phyloP scores from a whole-genome alignment of 148 eudicot species.

The Rhododendron williamsianum region DNA sequence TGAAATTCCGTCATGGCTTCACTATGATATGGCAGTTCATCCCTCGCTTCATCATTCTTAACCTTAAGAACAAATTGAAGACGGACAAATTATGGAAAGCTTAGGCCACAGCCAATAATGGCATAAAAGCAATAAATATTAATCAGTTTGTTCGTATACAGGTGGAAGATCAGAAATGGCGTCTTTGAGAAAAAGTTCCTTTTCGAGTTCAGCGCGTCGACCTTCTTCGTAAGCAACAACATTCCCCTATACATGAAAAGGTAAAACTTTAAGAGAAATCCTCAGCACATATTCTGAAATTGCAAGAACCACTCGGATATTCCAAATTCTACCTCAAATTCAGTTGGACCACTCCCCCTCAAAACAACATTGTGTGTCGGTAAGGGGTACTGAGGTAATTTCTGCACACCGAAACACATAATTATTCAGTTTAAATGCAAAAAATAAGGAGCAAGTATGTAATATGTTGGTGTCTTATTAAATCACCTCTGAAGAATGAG shows the following conservation, averaged over 20 bases:
- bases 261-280: not conserved
- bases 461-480: not conserved
- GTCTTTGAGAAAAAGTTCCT: slow-evolving; percentile 51
- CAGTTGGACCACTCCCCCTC: slow-evolving; percentile 58
- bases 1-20: slow-evolving; percentile 61
- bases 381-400: slow-evolving; percentile 65
- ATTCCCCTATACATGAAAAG: slow-evolving; percentile 36
- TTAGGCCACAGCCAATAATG: not conserved
- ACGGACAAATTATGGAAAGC: not conserved
- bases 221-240: slow-evolving; percentile 53
- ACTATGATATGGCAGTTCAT: slow-evolving; percentile 45
- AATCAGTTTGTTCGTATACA: slow-evolving; percentile 23
- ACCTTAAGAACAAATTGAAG: slow-evolving; percentile 34
- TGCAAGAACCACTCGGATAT: not conserved
- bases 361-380: slow-evolving; percentile 67
- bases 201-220: slow-evolving; percentile 23
- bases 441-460: not conserved
- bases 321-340: slow-evolving; percentile 54
- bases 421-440: not conserved
- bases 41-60: slow-evolving; percentile 41
- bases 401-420: slow-evolving; percentile 33
- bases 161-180: slow-evolving; percentile 81
- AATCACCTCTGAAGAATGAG: slow-evolving; percentile 49
- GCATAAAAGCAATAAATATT: not conserved
- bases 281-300: not conserved